Conservation (phyloP, 1,284 basidiomycete species). For the Trametes versicolor region DNA sequence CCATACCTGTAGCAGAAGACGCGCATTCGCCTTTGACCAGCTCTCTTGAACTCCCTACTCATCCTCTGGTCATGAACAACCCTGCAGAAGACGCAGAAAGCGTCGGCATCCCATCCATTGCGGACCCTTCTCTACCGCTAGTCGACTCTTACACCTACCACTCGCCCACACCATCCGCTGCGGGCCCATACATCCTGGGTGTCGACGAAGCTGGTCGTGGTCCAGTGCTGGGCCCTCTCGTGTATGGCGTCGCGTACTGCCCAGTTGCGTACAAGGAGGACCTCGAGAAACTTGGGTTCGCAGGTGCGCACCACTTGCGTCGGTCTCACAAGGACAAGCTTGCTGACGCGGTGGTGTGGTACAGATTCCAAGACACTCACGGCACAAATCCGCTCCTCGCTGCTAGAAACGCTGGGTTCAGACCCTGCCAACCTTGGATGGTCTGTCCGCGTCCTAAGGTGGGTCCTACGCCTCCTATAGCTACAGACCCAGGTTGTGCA, state of each 20-base stretch:
- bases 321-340: not conserved
- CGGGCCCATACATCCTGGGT: slow-evolving; percentile 87
- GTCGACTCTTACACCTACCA: slow-evolving; percentile 86
- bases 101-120: slow-evolving; percentile 43
- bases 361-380: slow-evolving; percentile 93
- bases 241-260: slow-evolving; percentile 96
- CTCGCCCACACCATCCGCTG: slow-evolving; percentile 71
- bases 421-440: slow-evolving; percentile 79
- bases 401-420: slow-evolving; percentile 71
- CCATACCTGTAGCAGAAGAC: too few species aligned
- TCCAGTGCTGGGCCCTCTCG: slow-evolving; percentile 93
- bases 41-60: not conserved
- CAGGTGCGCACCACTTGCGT: slow-evolving; percentile 60
- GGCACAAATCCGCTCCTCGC: slow-evolving; percentile 70
- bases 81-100: not conserved
- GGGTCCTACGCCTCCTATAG: slow-evolving; percentile 17
- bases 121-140: slow-evolving; percentile 49
- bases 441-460: slow-evolving; percentile 87
- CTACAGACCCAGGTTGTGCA: too few species aligned
- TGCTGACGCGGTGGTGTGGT: not conserved
- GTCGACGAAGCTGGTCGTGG: slow-evolving; percentile 98
- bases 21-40: too few species aligned
- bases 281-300: slow-evolving; percentile 88
- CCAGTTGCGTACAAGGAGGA: slow-evolving; percentile 80
- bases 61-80: not conserved